Percentiles rank a stretch among this genome's conserved stretches.
phyloP scores from a whole-genome alignment of 2,329 filamentous ascomycete species.

The Drechslerella stenobrocha region DNA sequence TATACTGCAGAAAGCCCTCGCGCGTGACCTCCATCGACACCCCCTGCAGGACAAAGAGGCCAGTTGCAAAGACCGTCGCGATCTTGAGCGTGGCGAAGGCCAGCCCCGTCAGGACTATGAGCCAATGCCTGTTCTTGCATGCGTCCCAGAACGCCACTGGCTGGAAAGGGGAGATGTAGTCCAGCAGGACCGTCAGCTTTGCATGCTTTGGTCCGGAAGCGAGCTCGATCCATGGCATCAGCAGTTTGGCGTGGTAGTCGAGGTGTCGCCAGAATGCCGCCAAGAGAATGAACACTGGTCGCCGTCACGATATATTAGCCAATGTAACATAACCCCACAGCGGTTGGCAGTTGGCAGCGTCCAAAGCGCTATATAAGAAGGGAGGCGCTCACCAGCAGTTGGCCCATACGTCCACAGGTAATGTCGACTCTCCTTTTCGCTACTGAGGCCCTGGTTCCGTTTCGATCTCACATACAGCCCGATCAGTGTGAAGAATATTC shows the following conservation, averaged over 20 bases:
- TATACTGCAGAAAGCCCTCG: constrained; percentile 23
- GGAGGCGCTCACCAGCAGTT: constrained; percentile 28
- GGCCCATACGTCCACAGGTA: constrained; percentile 47
- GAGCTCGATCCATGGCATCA: constrained; percentile 45
- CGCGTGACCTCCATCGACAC: constrained; percentile 15
- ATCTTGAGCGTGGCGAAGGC: constrained; percentile 41
- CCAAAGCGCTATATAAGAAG: not conserved
- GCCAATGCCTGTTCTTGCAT: constrained; percentile 46
- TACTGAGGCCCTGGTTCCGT: constrained; percentile 35
- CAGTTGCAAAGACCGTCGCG: constrained; percentile 39
- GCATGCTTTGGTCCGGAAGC: constrained; percentile 37
- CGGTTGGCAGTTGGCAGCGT: too few species aligned
- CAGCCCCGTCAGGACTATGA: constrained; percentile 22
- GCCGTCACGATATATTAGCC: constrained; percentile 12
- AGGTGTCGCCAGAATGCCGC: constrained; percentile 46
- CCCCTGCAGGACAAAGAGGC: constrained; percentile 41
- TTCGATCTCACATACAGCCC: constrained; percentile 40
- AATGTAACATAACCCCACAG: constrained; percentile 46
- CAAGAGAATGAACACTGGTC: constrained; percentile 41
- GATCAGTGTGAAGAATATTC: constrained; percentile 40
- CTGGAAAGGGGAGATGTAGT: constrained; percentile 49
- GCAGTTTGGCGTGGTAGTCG: constrained; percentile 38
- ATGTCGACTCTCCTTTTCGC: constrained; percentile 37
- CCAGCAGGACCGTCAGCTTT: constrained; percentile 41
- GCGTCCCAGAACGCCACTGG: constrained; percentile 40